These are phyloP conservation scores for Penicillium crystallinum DNA, from an alignment of 495 filamentous ascomycete genomes.

Conservation along the genomic window DNA sequence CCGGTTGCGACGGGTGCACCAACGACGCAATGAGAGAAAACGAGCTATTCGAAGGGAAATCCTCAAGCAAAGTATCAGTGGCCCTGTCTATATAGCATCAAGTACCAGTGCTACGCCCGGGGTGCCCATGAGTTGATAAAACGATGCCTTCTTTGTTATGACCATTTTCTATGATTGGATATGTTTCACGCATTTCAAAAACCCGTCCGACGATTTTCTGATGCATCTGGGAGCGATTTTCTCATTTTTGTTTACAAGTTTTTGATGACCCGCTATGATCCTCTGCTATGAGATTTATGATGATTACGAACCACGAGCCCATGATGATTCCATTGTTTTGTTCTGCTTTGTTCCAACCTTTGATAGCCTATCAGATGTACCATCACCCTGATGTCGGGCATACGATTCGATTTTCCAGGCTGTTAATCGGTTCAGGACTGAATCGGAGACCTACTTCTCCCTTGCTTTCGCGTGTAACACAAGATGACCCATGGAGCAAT, in stretches of 20 bases:
- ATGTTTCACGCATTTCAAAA: slow-evolving; percentile 18
- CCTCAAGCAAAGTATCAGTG: slow-evolving; percentile 63
- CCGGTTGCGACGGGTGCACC: slow-evolving; percentile 53
- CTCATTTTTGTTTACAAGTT: background rate
- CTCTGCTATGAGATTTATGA: slow-evolving; percentile 23
- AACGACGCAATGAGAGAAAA: slow-evolving; percentile 49
- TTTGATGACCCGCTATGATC: background rate
- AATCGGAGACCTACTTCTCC: background rate
- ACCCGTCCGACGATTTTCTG: slow-evolving; percentile 12
- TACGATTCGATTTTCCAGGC: background rate
- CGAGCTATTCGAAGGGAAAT: slow-evolving; percentile 58
- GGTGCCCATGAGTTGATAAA: slow-evolving; percentile 8
- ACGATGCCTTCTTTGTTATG: slow-evolving; percentile 2
- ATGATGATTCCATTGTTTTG: slow-evolving; percentile 2
- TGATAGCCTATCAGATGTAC: slow-evolving; percentile 20
- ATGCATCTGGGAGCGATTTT: slow-evolving; percentile 13
- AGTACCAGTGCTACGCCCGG: slow-evolving; percentile 24
- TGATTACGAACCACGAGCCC: slow-evolving; percentile 17
- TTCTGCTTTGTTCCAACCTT: background rate
- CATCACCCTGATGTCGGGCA: slow-evolving; percentile 7
- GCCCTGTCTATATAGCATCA: slow-evolving; percentile 31
- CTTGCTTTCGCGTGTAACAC: background rate
- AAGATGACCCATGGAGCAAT: background rate
- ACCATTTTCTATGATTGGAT: slow-evolving; percentile 11
- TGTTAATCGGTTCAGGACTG: background rate